These are phyloP conservation scores for Crucibulum laeve DNA, from an alignment of 768 basidiomycete genomes.

Conservation along the genomic window DNA sequence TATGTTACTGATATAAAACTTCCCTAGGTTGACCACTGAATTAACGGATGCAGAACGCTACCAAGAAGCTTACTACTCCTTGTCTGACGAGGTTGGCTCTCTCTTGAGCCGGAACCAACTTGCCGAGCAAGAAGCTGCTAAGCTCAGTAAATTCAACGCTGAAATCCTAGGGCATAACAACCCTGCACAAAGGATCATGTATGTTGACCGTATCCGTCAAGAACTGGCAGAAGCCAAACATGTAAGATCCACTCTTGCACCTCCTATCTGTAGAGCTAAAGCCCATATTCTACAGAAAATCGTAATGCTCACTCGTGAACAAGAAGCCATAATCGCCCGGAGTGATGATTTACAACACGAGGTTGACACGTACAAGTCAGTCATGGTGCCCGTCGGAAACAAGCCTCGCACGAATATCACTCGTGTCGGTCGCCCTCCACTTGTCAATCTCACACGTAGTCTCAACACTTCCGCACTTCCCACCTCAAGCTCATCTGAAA, in stretches of 20 bases:
- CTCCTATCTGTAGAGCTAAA: not conserved
- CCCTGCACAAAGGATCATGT: conserved; percentile 80
- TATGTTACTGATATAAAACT: conserved; percentile 2
- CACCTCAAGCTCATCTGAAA: conserved; percentile 7
- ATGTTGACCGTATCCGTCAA: conserved; percentile 77
- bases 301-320: conserved; percentile 39
- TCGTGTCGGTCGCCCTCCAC: conserved; percentile 42
- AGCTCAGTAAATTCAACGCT: conserved; percentile 79
- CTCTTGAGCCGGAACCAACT: conserved; percentile 69
- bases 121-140: conserved; percentile 74
- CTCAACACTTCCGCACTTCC: conserved; percentile 16
- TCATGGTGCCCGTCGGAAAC: conserved; percentile 39
- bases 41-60: conserved; percentile 59
- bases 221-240: conserved; percentile 82
- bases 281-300: conserved; percentile 35
- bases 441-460: conserved; percentile 39
- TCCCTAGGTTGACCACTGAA: conserved; percentile 40
- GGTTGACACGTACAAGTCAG: conserved; percentile 58
- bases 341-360: conserved; percentile 50
- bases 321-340: conserved; percentile 35
- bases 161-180: conserved; percentile 84
- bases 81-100: conserved; percentile 59
- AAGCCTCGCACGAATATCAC: conserved; percentile 56
- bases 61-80: conserved; percentile 64
- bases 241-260: conserved; percentile 36